Evolutionary conservation across 2,329 filamentous ascomycete species (phyloP).

Genomic region (Aspergillus terreus): DNA sequence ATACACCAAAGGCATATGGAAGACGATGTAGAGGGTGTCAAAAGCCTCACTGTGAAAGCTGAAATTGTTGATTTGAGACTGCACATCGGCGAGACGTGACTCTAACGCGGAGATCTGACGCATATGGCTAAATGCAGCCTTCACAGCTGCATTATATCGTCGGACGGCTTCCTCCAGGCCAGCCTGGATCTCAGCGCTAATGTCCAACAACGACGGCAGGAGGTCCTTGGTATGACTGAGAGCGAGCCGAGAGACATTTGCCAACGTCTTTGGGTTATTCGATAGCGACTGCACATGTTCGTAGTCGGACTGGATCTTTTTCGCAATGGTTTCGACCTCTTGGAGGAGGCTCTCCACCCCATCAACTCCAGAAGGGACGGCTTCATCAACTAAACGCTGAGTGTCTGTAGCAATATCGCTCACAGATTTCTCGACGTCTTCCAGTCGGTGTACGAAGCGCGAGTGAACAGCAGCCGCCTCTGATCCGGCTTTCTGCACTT

Average conservation of each 20-base stretch:
- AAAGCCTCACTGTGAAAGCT: conserved; percentile 77
- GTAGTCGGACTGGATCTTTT: conserved; percentile 83
- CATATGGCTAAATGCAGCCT: conserved; percentile 70
- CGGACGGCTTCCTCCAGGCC: conserved; percentile 51
- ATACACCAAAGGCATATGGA: conserved; percentile 83
- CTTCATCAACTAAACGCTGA: conserved; percentile 31
- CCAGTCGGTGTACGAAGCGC: conserved; percentile 58
- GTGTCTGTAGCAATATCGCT: conserved; percentile 58
- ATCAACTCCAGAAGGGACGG: conserved; percentile 53
- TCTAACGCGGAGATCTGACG: conserved; percentile 78
- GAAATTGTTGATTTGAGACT: conserved; percentile 67
- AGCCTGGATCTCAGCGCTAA: conserved; percentile 53
- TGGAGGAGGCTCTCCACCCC: conserved; percentile 69
- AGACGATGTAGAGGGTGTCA: conserved; percentile 73
- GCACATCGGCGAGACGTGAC: conserved; percentile 67
- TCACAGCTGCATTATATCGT: conserved; percentile 64
- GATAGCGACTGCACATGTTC: conserved; percentile 69
- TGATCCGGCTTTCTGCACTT: conserved; percentile 67
- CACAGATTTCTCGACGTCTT: conserved; percentile 59
- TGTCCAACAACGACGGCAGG: conserved; percentile 57
- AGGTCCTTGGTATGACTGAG: conserved; percentile 61
- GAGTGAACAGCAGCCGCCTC: conserved; percentile 57
- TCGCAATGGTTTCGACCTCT: conserved; percentile 81
- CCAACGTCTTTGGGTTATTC: conserved; percentile 61
- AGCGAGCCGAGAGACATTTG: conserved; percentile 62